Evolutionary conservation across 75 land plant genomes (phyloP), one percentile per base, ranked within the genome.

Genomic region (Cupressus sempervirens): DNA sequence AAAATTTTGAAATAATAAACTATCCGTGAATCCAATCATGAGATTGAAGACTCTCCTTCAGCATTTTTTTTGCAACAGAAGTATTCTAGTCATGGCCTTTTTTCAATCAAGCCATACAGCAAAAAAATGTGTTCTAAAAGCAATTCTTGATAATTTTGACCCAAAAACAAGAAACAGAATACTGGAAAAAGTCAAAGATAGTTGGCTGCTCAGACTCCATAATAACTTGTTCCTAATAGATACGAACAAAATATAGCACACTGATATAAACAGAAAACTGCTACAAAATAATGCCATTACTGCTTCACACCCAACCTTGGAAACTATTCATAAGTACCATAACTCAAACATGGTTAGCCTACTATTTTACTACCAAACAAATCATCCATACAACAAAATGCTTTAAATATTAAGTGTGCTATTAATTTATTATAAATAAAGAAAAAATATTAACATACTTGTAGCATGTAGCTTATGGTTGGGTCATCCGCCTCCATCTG

Each of bases 391-490:
- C 76, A 54, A 74, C 18, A 74, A 76, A 76, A 18, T 76, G 20
- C n/a, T 41, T 50, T 2, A 41, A 43, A 79, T 23, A 79, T 23
- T 7, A n/a, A 79, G 43, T 23, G 4, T 18, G 12, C 45, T n/a
- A 0, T 43, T 41, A 6, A 45, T 79, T 18, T 76, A 40, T 76
- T 40, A 18, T 38, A 26, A 20, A 62, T 23, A 20, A 76, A 76
- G 38, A 38, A 77, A 30, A 26, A n/a, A 45, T 26, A 9, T 34
- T 12, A 56, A 15, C 90, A 86, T 86, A 94, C 99, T 90, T 98
- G 99, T 62, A 96, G 90, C 98, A 98, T 96, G 86, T 98, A 98
- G 90, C 98, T 98, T 36, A 92, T 94, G 65, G 95, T 98, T 36
- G 98, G 99, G 83, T 97, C 99, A 90, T 97, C 99, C 58, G 94